A percentile compares a stretch with the other conserved stretches of the same genome.
phyloP scores from a whole-genome alignment of 2,329 filamentous ascomycete genomes.

The Venturia pyrina region DNA sequence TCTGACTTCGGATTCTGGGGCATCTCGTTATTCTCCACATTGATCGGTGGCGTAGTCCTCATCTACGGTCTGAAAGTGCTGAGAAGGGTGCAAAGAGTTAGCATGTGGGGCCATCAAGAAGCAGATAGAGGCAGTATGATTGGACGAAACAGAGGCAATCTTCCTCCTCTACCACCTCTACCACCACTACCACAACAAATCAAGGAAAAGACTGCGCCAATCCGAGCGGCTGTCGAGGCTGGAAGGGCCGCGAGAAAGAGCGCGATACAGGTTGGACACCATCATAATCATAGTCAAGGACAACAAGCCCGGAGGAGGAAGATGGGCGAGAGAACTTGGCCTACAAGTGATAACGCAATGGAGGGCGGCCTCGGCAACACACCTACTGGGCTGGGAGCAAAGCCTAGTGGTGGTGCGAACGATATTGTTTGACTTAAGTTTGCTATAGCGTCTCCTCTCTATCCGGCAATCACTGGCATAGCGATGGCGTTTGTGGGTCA shows the following conservation, averaged over 20 bases:
- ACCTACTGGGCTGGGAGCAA: neutral
- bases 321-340: neutral
- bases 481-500: conserved; percentile 4
- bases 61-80: conserved; percentile 76
- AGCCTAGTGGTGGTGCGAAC: neutral
- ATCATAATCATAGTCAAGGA: neutral
- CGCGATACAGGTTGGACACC: neutral
- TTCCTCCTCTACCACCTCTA: conserved; percentile 1
- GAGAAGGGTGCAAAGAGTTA: conserved; percentile 75
- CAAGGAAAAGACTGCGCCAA: neutral
- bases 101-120: conserved; percentile 58
- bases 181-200: neutral
- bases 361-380: neutral
- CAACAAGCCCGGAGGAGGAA: conserved; percentile 5
- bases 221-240: neutral
- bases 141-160: neutral
- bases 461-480: neutral
- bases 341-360: neutral
- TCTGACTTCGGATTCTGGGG: conserved; percentile 74
- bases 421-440: neutral
- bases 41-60: conserved; percentile 69
- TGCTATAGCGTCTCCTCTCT: neutral
- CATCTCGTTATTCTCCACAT: conserved; percentile 60
- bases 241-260: neutral
- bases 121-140: conserved; percentile 1